These are phyloP conservation scores for Schwanniomyces polymorphus DNA, from an alignment of 805 yeast species.

Conservation along the genomic window DNA sequence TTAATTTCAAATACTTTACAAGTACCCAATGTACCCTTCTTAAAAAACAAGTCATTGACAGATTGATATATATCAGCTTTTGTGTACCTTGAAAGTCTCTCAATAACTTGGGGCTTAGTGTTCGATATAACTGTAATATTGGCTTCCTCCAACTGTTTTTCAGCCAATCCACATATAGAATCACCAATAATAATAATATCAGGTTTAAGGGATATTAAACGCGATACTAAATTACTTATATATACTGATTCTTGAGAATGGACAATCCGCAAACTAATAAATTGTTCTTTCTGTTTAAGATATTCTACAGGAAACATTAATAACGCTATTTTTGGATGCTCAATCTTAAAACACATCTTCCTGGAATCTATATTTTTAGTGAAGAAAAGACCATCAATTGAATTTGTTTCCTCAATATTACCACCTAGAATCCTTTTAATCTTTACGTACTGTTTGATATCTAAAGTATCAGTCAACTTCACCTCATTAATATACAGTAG, in stretches of 20 bases:
- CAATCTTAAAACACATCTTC: constrained; percentile 65
- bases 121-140: constrained; percentile 81
- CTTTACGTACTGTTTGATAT: constrained; percentile 85
- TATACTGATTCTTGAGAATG: constrained; percentile 87
- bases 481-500: constrained; percentile 58
- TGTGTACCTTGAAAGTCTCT: constrained; percentile 73
- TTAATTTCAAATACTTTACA: constrained; percentile 74
- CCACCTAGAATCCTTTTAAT: constrained; percentile 86
- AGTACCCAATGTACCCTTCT: constrained; percentile 59
- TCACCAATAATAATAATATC: constrained; percentile 77
- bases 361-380: constrained; percentile 81
- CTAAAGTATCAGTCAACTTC: constrained; percentile 72
- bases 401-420: constrained; percentile 52
- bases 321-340: constrained; percentile 73
- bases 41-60: constrained; percentile 77
- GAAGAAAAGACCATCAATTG: constrained; percentile 78
- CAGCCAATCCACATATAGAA: constrained; percentile 79
- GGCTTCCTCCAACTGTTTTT: constrained; percentile 66
- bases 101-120: constrained; percentile 78
- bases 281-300: constrained; percentile 70
- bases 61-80: constrained; percentile 84
- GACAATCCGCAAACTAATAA: constrained; percentile 79
- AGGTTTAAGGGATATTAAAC: constrained; percentile 76
- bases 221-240: constrained; percentile 73
- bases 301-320: constrained; percentile 91